These are phyloP conservation scores for Euphrasia arctica DNA, from an alignment of 305 asterid species.

Conservation along the genomic window DNA sequence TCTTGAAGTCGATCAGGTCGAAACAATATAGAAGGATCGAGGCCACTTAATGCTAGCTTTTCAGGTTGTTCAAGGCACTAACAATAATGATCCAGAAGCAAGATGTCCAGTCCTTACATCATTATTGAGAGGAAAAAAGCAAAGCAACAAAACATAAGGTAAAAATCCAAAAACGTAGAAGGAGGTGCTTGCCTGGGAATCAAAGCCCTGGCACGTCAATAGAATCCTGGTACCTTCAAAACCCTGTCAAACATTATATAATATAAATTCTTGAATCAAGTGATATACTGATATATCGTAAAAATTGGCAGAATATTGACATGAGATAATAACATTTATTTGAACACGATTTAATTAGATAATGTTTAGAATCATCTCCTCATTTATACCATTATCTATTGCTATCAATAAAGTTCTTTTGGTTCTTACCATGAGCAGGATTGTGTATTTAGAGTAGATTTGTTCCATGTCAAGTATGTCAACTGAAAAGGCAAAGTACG, in stretches of 20 bases:
- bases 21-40: constrained; percentile 61
- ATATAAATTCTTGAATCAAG: constrained; percentile 14
- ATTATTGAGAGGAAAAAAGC: constrained; percentile 18
- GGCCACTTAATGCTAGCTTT: constrained; percentile 82
- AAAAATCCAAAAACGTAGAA: constrained; percentile 20
- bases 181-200: constrained; percentile 55
- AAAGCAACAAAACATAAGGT: constrained; percentile 15
- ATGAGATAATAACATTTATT: not conserved
- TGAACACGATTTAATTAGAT: not conserved
- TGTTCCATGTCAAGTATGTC: not conserved
- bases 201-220: constrained; percentile 73
- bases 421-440: not conserved
- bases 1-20: constrained; percentile 86
- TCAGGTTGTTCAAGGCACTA: constrained; percentile 80
- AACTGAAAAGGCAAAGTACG: not conserved
- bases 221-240: constrained; percentile 61
- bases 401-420: not conserved
- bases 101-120: not conserved
- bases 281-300: not conserved
- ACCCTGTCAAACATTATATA: constrained; percentile 51
- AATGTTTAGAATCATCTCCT: not conserved
- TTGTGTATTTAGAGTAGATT: not conserved
- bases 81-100: constrained; percentile 19
- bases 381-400: not conserved
- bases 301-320: not conserved